A percentile compares a stretch with the other conserved stretches of the same genome.
phyloP scores from a whole-genome alignment of 805 yeast species.

The Suhomyces vadensis region DNA sequence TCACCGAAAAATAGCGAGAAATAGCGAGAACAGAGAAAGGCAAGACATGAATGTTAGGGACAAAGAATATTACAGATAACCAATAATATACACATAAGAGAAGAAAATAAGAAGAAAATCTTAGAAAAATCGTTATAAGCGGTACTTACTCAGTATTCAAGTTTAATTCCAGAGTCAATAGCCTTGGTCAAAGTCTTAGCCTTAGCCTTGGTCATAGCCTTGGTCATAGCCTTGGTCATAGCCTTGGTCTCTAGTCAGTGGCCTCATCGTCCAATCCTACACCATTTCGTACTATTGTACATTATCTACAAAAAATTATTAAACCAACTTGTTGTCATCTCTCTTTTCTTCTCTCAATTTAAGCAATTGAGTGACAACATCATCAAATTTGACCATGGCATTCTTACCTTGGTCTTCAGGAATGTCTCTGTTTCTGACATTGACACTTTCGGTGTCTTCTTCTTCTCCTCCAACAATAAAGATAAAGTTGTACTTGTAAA shows the following conservation, averaged over 20 bases:
- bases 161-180: too few relatives aligned
- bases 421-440: conserved; percentile 95
- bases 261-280: neutral
- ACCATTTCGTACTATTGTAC: neutral
- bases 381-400: conserved; percentile 72
- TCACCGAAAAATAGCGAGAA: too few relatives aligned
- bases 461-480: conserved; percentile 98
- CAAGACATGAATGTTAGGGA: too few relatives aligned
- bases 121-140: too few relatives aligned
- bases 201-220: too few relatives aligned
- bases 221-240: too few relatives aligned
- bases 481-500: conserved; percentile 91
- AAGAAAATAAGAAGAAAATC: too few relatives aligned
- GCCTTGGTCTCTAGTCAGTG: neutral
- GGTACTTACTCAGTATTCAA: too few relatives aligned
- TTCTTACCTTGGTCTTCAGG: conserved; percentile 90
- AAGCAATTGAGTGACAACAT: conserved; percentile 68
- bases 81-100: too few relatives aligned
- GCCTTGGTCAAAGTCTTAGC: too few relatives aligned
- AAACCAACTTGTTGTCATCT: conserved; percentile 53
- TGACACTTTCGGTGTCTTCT: conserved; percentile 74
- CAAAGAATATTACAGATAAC: too few relatives aligned
- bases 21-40: too few relatives aligned
- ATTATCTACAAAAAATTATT: conserved; percentile 3
- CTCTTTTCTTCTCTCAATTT: conserved; percentile 73